Conservation (phyloP, 1,284 basidiomycete genomes). For the Tylopilus sp. region DNA sequence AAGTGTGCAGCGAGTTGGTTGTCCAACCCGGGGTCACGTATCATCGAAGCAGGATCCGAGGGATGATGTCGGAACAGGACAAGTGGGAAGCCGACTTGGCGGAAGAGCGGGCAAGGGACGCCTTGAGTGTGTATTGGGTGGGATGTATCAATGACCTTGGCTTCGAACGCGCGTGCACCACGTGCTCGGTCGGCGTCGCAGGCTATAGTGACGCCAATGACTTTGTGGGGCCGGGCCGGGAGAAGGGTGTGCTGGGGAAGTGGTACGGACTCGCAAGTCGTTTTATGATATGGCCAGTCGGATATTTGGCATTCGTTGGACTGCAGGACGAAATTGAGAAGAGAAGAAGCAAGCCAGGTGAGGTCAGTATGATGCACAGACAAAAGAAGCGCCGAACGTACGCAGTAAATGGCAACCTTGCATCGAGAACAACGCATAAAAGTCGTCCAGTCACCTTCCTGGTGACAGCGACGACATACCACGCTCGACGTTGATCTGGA, state of each 20-base stretch:
- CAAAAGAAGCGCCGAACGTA: conserved; percentile 15
- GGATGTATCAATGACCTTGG: conserved; percentile 24
- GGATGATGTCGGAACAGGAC: conserved; percentile 31
- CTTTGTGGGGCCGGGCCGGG: conserved; percentile 7
- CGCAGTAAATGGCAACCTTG: conserved; percentile 36
- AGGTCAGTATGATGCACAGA: not conserved
- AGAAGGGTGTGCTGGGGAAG: not conserved
- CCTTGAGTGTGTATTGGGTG: conserved; percentile 34
- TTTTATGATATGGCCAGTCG: conserved; percentile 36
- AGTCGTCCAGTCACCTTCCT: conserved; percentile 24
- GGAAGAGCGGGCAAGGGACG: conserved; percentile 29
- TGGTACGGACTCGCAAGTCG: conserved; percentile 15
- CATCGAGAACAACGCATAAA: conserved; percentile 43
- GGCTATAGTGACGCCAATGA: conserved; percentile 31
- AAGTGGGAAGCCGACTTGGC: conserved; percentile 38
- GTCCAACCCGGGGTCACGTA: conserved; percentile 34
- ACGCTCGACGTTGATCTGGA: conserved; percentile 5
- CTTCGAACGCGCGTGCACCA: conserved; percentile 35
- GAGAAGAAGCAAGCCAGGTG: not conserved
- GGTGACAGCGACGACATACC: conserved; percentile 22
- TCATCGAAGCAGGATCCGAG: conserved; percentile 20
- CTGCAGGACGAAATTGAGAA: conserved; percentile 10
- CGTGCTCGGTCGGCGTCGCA: conserved; percentile 35
- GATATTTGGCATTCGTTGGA: conserved; percentile 36
- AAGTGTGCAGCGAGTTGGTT: conserved; percentile 37